Conservation (phyloP, 768 basidiomycete species). For the Lactifluus subvellereus region DNA sequence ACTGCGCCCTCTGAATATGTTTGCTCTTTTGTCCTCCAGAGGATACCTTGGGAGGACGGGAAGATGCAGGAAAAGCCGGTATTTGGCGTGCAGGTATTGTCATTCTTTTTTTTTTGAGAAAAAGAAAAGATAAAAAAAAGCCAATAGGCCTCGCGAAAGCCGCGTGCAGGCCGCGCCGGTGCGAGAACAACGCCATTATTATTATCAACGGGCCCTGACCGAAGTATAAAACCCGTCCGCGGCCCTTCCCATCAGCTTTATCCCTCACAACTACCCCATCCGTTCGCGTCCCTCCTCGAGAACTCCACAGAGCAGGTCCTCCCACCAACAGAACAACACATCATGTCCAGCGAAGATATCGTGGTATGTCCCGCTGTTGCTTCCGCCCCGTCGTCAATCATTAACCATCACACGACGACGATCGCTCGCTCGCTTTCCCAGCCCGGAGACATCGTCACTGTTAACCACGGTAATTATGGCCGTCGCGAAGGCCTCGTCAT, state of each 20-base stretch:
- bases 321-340: not conserved
- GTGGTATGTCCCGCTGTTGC: not conserved
- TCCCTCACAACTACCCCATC: not conserved
- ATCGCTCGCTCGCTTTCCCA: constrained; percentile 26
- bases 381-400: not conserved
- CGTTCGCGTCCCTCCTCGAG: not conserved
- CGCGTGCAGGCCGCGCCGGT: constrained; percentile 7
- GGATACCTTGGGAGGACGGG: not conserved
- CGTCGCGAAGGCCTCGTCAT: constrained; percentile 76
- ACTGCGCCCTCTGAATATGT: not conserved
- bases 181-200: constrained; percentile 13
- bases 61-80: not conserved
- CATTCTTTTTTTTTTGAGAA: not conserved
- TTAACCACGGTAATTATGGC: constrained; percentile 57
- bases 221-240: constrained; percentile 14
- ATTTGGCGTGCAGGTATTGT: not conserved
- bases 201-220: not conserved
- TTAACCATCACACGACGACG: not conserved
- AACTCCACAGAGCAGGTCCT: not conserved
- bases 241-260: not conserved
- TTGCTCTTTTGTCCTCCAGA: not conserved
- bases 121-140: not conserved
- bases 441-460: constrained; percentile 79
- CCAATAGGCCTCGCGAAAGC: constrained; percentile 9
- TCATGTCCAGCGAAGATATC: constrained; percentile 12